Base-by-base conservation (phyloP, 2,329 filamentous ascomycete species). In the Colletotrichum eleusines region DNA sequence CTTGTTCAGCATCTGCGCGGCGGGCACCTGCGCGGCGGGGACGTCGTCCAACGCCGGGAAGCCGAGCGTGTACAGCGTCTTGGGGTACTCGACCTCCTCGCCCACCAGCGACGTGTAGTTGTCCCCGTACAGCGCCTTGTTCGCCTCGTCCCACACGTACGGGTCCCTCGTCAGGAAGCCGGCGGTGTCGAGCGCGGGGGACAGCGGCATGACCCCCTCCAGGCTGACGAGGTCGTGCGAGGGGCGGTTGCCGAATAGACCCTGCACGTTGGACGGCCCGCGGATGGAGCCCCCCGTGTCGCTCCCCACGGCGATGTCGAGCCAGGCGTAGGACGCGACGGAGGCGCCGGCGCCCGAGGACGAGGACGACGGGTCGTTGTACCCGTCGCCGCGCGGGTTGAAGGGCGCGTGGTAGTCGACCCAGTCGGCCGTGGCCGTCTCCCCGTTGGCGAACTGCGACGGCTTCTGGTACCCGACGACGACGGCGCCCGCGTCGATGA, bases 401-500 rank as follows among this genome's bases (percentile, higher is more conserved):
- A 83, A 84, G 4, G 82, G 82, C 2, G 79, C 78, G 55, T 80
- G 80, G 57, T 76, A 77, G 59, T 80, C 79, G 6, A 81, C 76
- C 75, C 76, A 80, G 67, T 89, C 86, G 0, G 81, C 83, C 0
- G 85, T 88, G 1, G 85, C 81, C 5, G 75, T 76, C 71, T 80
- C 76, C 6, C 74, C 74, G 50, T 80, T 77, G 9, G 84, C 84
- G 72, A 87, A 86, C 70, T 85, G 81, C 18, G 80, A 80, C 1
- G 82, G 81, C 71, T 84, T 84, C 73, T 81, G 81, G 74, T 84
- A 84, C 2, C 85, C 84, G 1, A 87, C 77, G 7, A 87, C 72
- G 4, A 85, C 75, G 0, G 86, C 88, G 2, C 90, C 90, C 1
- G 84, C 83, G 72, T 90, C 85, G 38, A 91, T 83, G 2, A 92